phyloP scores from a whole-genome alignment of 495 filamentous ascomycete genomes.

The Penicillium diatomitis region DNA sequence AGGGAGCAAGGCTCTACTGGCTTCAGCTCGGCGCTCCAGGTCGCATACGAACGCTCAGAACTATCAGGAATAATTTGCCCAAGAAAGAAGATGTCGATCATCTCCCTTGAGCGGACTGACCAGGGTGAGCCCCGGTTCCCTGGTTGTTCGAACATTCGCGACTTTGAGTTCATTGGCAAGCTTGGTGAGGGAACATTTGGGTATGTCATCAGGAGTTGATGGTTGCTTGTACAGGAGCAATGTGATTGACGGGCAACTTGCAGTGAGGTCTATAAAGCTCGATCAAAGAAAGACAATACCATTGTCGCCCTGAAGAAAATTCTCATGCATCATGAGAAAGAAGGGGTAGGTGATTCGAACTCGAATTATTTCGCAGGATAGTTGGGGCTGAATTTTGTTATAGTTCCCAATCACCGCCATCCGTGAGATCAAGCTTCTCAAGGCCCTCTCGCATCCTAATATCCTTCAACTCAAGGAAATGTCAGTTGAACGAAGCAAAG shows the following conservation, averaged over 20 bases:
- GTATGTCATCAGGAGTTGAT: conserved; percentile 32
- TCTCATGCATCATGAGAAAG: conserved; percentile 91
- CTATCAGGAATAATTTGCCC: too few relatives aligned
- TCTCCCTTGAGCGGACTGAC: conserved; percentile 22
- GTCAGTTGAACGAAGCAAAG: conserved; percentile 76
- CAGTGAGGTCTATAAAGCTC: conserved; percentile 87
- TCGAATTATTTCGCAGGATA: not conserved
- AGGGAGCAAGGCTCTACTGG: too few relatives aligned
- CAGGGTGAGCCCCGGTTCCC: conserved; percentile 48
- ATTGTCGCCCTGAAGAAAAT: conserved; percentile 93
- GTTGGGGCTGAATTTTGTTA: conserved; percentile 3
- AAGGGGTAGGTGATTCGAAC: conserved; percentile 53
- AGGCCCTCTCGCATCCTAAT: conserved; percentile 85
- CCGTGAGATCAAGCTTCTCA: conserved; percentile 94
- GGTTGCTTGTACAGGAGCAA: not conserved
- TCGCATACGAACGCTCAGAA: too few relatives aligned
- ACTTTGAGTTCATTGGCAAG: conserved; percentile 85
- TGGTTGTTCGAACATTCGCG: conserved; percentile 78
- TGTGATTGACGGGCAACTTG: conserved; percentile 2
- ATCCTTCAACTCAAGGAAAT: conserved; percentile 86
- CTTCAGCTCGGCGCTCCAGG: too few relatives aligned
- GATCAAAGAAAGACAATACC: conserved; percentile 59
- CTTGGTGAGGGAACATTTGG: conserved; percentile 97
- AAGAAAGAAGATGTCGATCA: conserved; percentile 20
- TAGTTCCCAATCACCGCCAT: conserved; percentile 95